Evolutionary conservation across 2,329 filamentous ascomycete species (phyloP).

Genomic region (Paracorniculantispora psalliotae): DNA sequence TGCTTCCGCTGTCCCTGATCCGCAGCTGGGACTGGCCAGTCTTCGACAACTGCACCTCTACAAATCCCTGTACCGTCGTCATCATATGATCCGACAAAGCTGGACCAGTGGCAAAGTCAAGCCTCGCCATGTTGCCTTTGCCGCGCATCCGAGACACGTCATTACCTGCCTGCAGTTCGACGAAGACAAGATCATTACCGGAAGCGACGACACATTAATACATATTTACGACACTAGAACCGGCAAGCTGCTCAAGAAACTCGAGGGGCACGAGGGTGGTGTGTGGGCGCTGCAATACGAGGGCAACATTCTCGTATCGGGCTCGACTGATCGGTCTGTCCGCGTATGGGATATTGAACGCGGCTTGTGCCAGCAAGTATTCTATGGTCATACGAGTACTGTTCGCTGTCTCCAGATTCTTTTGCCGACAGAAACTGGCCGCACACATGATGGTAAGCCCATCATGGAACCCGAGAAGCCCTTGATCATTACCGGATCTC

Average conservation of each 20-base stretch:
- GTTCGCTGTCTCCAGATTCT: conserved; percentile 94
- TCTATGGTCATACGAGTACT: conserved; percentile 95
- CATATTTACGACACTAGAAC: conserved; percentile 98
- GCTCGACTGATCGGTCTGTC: conserved; percentile 94
- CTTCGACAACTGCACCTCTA: conserved; percentile 84
- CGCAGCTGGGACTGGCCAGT: conserved; percentile 70
- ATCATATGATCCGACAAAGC: conserved; percentile 82
- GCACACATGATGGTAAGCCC: conserved; percentile 62
- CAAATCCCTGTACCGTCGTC: conserved; percentile 92
- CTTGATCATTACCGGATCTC: conserved; percentile 93
- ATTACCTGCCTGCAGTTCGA: conserved; percentile 98
- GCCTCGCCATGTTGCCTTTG: conserved; percentile 88
- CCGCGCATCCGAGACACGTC: conserved; percentile 92
- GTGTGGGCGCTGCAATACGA: conserved; percentile 98
- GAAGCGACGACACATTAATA: conserved; percentile 95
- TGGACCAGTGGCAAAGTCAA: conserved; percentile 87
- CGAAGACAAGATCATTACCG: conserved; percentile 94
- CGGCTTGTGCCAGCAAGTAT: conserved; percentile 88
- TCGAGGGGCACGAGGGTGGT: conserved; percentile 92
- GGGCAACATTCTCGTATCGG: conserved; percentile 90
- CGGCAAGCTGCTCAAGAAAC: conserved; percentile 72
- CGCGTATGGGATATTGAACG: conserved; percentile 98
- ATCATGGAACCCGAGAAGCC: conserved; percentile 93
- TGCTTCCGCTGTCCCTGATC: conserved; percentile 75
- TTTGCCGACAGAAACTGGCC: conserved; percentile 75